phyloP scores from a whole-genome alignment of 495 filamentous ascomycete genomes.

The Chaetomidium leptoderma region DNA sequence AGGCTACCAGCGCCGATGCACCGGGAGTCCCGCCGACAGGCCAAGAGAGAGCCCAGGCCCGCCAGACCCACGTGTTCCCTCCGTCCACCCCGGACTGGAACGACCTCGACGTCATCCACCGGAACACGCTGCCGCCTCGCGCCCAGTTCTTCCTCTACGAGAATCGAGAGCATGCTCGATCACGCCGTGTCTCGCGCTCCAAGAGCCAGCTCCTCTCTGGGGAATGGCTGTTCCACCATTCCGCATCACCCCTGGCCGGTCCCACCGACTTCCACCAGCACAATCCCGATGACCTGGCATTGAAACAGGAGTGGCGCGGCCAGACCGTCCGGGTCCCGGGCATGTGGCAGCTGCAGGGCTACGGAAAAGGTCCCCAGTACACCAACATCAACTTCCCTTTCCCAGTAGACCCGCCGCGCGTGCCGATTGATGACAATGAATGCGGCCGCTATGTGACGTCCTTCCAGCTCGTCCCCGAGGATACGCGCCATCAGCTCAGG shows the following conservation, averaged over 20 bases:
- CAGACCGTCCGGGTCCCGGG: constrained; percentile 54
- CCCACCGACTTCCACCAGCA: constrained; percentile 41
- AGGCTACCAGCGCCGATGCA: constrained; percentile 7
- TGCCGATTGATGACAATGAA: constrained; percentile 61
- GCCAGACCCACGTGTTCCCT: constrained; percentile 16
- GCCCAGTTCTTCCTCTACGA: constrained; percentile 54
- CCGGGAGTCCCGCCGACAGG: not conserved
- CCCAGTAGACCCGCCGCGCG: constrained; percentile 55
- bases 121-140: constrained; percentile 59
- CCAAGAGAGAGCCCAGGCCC: too few species aligned
- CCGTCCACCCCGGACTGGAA: constrained; percentile 52
- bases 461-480: constrained; percentile 43
- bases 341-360: constrained; percentile 68
- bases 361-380: constrained; percentile 59
- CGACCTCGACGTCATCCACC: constrained; percentile 57
- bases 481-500: constrained; percentile 42
- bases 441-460: constrained; percentile 57
- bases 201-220: constrained; percentile 51
- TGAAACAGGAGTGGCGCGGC: constrained; percentile 45
- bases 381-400: constrained; percentile 64
- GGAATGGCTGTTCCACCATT: constrained; percentile 54
- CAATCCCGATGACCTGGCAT: constrained; percentile 18
- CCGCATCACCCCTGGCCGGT: constrained; percentile 47
- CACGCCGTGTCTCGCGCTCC: constrained; percentile 30
- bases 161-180: constrained; percentile 32